Evolutionary conservation across 2,329 filamentous ascomycete species (phyloP).

Genomic region (Thelonectria olida): DNA sequence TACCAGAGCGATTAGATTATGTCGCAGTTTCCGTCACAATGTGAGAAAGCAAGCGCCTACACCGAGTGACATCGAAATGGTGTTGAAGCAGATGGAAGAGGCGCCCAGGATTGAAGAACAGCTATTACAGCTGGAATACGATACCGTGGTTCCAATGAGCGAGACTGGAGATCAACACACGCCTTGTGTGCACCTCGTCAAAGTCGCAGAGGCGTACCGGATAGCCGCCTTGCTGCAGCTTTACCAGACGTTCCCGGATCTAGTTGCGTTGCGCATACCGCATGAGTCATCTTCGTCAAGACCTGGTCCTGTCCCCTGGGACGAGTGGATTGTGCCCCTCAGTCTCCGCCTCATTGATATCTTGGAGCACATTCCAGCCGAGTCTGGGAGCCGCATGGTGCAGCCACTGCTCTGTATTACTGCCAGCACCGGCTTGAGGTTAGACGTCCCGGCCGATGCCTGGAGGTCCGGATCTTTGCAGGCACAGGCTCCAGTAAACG

Average conservation of each 20-base stretch:
- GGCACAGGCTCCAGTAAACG: background rate
- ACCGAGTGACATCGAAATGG: slow-evolving; percentile 42
- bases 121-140: slow-evolving; percentile 44
- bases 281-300: slow-evolving; percentile 10
- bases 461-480: slow-evolving; percentile 3
- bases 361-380: slow-evolving; percentile 46
- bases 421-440: slow-evolving; percentile 47
- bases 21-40: slow-evolving; percentile 45
- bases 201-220: slow-evolving; percentile 51
- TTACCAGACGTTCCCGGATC: slow-evolving; percentile 51
- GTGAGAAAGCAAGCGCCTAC: slow-evolving; percentile 26
- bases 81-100: slow-evolving; percentile 35
- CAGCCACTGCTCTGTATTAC: slow-evolving; percentile 50
- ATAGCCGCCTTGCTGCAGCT: slow-evolving; percentile 50
- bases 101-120: slow-evolving; percentile 48
- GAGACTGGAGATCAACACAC: slow-evolving; percentile 46
- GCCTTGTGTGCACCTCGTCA: slow-evolving; percentile 44
- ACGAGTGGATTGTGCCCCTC: slow-evolving; percentile 49
- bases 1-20: slow-evolving; percentile 47
- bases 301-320: slow-evolving; percentile 43
- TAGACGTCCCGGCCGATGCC: slow-evolving; percentile 25
- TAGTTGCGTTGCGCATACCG: slow-evolving; percentile 45
- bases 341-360: slow-evolving; percentile 46
- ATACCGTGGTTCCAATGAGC: slow-evolving; percentile 16
- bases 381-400: slow-evolving; percentile 48